phyloP scores from a whole-genome alignment of 2,329 filamentous ascomycete genomes.

The Exserohilum rostratum region DNA sequence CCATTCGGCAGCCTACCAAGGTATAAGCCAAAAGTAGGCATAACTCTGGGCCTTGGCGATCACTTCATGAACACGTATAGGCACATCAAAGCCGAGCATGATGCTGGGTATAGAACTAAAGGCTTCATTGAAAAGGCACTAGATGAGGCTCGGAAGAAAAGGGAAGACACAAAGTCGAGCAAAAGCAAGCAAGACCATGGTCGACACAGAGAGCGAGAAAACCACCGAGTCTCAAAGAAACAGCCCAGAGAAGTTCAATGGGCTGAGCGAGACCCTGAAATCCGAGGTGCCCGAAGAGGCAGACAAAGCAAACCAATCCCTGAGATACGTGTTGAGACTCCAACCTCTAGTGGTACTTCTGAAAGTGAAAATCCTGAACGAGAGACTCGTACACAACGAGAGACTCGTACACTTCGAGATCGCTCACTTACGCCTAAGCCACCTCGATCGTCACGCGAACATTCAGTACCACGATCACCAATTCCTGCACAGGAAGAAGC shows the following conservation, averaged over 20 bases:
- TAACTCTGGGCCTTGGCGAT: constrained; percentile 24
- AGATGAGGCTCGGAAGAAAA: constrained; percentile 14
- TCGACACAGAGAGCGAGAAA: not conserved
- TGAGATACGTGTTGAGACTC: not conserved
- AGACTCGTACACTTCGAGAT: too few relatives aligned
- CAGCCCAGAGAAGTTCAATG: not conserved
- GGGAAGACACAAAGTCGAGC: not conserved
- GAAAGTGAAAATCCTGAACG: not conserved
- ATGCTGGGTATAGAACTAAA: constrained; percentile 19
- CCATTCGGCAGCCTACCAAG: constrained; percentile 24
- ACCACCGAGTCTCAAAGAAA: not conserved
- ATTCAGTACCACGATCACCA: too few relatives aligned
- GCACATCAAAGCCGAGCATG: constrained; percentile 31
- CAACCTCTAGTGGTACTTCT: not conserved
- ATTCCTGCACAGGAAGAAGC: too few relatives aligned
- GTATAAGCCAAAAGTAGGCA: constrained; percentile 19
- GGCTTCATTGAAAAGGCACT: constrained; percentile 21
- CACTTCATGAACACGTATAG: constrained; percentile 28
- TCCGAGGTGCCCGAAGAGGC: not conserved
- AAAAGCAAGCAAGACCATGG: not conserved
- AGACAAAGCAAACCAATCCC: not conserved
- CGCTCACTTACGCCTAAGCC: too few relatives aligned
- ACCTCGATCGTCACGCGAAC: too few relatives aligned
- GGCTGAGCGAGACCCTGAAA: not conserved
- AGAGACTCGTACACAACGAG: too few relatives aligned